Evolutionary conservation across 2,329 filamentous ascomycete species (phyloP), one percentile per base, ranked within the genome.

Genomic region (Ophiostoma australiae): DNA sequence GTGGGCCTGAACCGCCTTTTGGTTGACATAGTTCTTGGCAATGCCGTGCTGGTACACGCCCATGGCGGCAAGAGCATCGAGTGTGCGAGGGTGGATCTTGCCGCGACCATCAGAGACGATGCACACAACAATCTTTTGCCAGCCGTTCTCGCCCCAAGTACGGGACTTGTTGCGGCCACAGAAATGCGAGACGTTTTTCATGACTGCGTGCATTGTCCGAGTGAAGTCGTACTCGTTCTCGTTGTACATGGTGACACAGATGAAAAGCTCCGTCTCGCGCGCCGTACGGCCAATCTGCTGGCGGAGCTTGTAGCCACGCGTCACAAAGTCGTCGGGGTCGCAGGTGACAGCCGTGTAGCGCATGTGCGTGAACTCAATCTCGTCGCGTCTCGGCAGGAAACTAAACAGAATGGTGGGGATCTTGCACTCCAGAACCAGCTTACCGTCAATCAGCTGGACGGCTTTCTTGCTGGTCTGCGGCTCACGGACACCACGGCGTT

Each of bases 81-180:
- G 86, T 0, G 95, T 98, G 71, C 95, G 87, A 15, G 93, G 93
- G 78, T 99, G 93, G 41, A 99, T 94, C 80, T 83, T 93, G 74
- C 91, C 89, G 77, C 96, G 91, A 31, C 95, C 95, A 78, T 99
- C 95, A 1, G 93, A 94, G 72, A 99, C 94, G 77, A 99, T 91
- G 78, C 93, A 97, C 0, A 99, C 94, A 0, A 99, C 95, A 77
- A 99, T 97, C 84, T 99, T 99, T 81, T 99, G 93, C 95, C 95
- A 99, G 4, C 95, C 95, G 70, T 92, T 89, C 76, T 97, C 96
- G 55, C 95, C 96, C 95, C 95, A 99, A 0, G 94, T 98, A 72
- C 95, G 88, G 6, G 93, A 97, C 79, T 95, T 94, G 70, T 90
- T 91, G 70, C 95, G 90, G 27, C 90, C 93, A 83, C 95, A 99